Base-by-base conservation (phyloP, 2,329 filamentous ascomycete species). In the Helicocarpus griseus region DNA sequence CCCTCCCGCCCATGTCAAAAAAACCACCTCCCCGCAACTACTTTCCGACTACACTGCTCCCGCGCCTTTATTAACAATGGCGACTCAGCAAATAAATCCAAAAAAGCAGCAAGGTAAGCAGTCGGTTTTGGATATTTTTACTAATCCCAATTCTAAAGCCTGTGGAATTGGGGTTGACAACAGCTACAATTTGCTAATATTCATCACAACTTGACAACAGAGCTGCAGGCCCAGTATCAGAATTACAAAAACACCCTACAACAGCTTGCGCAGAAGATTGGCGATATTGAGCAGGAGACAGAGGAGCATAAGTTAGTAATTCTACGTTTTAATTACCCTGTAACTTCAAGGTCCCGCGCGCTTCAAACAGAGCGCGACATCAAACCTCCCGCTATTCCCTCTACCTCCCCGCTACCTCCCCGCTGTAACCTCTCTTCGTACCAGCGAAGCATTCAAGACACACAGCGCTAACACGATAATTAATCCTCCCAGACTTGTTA, bases 221-320 rank as follows among this genome's bases (percentile, higher is more conserved):
- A 76, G 65, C 67, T 76, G 50, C 73, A 76, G 60, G 60, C 65
- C 49, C 73, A 76, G 57, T 77, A 76, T 60, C 67, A 70, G 38
- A 76, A 70, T 58, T 77, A 79, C 76, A 85, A 84, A 64, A 82
- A 79, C 63, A 82, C 77, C 31, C 80, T 98, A 53, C 91, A 97
- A 71, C 87, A 93, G 65, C 83, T 98, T 63, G 93, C 93, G 28
- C 85, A 89, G 65, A 97, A 95, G 70, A 96, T 98, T 61, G 93
- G 93, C 38, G 90, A 97, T 65, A 90, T 98, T 52, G 93, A 98
- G 73, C 89, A 95, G 68, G 93, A 97, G 69, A 85, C 87, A 19
- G 93, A 98, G 70, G 93, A 98, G 69, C 93, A 98, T 77, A 97
- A 95, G 93, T 97, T 73, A 67, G 85, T 70, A 22, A 17, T 5